Base-by-base conservation (phyloP, 1,284 basidiomycete species). In the Hemileia vastatrix region DNA sequence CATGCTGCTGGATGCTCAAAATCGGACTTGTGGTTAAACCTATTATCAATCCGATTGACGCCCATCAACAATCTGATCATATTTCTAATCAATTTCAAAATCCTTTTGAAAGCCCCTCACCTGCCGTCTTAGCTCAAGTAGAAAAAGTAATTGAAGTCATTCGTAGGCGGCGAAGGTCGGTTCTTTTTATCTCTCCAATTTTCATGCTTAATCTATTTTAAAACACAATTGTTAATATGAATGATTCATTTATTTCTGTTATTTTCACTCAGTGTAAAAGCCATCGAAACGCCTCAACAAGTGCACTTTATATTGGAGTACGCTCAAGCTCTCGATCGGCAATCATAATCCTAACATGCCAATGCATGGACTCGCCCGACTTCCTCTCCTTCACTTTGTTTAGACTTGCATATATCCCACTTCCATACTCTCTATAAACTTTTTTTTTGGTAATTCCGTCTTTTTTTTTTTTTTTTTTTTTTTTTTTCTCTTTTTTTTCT, bases 1-100 rank as follows among this genome's bases (percentile, higher is more conserved):
- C 93, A 1, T 90, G 88, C 70, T 87, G 87, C 67, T 97, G 94
- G 94, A 82, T 90, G 73, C 80, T 95, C 65, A 93, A 90, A 76
- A 84, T 97, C 70, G 93, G 93, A 4, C 81, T 96, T 44, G 78
- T 81, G 8, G 71, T 75, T 33, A 56, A 43, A 15, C 53, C 56
- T 13, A 33, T n/a, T 48, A 36, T 49, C 48, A 57, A 50, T 19
- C 24, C 36, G 3, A 24, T 48, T 19, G 48, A 6, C 13, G 54
- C 11, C 19, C 6, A 3, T 32, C 47, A 27, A 18, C 44, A 43
- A 2, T 6, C 1, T 21, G 5, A 50, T 32, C 21, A 24, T 23
- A 21, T 57, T 66, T 48, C 63, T 45, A 18, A 15, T 19, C 4
- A 9, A 4, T 51, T 0, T 3, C 54, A 33, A 53, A 57, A 18